phyloP scores from a whole-genome alignment of 345 rosid species.

The Syzygium jambos region DNA sequence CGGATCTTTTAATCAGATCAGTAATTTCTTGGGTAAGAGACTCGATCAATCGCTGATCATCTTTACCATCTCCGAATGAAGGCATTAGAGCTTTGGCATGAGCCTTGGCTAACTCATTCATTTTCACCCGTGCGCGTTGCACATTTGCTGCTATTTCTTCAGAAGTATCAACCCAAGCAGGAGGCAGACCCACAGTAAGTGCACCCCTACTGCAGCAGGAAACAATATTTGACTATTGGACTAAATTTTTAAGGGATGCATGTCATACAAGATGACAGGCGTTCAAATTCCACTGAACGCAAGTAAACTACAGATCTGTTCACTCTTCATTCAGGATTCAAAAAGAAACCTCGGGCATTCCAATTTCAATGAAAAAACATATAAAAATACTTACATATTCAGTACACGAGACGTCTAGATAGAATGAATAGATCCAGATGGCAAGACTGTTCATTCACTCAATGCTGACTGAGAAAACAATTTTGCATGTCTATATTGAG shows the following conservation, averaged over 20 bases:
- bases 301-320: background rate
- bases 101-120: conserved; percentile 79
- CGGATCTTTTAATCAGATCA: conserved; percentile 64
- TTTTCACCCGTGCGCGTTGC: conserved; percentile 62
- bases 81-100: conserved; percentile 98
- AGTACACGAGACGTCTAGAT: background rate
- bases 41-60: conserved; percentile 85
- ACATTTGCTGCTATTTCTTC: conserved; percentile 82
- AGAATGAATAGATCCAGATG: background rate
- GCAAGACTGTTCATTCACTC: background rate
- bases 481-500: background rate
- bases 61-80: conserved; percentile 95
- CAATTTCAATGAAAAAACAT: background rate
- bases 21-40: conserved; percentile 82
- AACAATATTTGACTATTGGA: background rate
- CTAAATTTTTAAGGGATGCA: background rate
- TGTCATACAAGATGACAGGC: background rate
- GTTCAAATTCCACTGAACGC: background rate
- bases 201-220: conserved; percentile 65
- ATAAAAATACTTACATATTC: background rate
- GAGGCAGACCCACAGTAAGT: conserved; percentile 74
- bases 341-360: background rate
- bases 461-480: background rate
- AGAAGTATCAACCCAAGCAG: conserved; percentile 94
- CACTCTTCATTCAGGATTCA: background rate